Conservation (phyloP, 495 filamentous ascomycete genomes). For the Neurospora sp. region DNA sequence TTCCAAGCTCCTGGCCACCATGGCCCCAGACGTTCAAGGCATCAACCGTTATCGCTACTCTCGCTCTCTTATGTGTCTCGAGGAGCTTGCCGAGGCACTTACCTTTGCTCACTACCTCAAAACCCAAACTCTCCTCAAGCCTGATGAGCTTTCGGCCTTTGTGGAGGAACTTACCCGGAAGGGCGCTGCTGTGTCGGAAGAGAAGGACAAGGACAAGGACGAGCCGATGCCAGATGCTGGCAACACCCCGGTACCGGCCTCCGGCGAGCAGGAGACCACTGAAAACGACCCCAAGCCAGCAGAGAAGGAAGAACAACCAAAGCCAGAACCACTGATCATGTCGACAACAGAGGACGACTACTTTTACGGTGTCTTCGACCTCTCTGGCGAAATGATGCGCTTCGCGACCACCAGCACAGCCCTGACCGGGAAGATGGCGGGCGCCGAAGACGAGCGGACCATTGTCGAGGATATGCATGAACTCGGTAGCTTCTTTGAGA, state of each 20-base stretch:
- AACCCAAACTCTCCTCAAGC: conserved; percentile 61
- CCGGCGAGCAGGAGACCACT: background rate
- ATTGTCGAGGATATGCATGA: conserved; percentile 67
- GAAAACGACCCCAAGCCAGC: background rate
- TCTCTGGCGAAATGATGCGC: conserved; percentile 91
- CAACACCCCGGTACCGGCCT: background rate
- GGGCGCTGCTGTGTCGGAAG: conserved; percentile 1
- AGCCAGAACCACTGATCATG: conserved; percentile 34
- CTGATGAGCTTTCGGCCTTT: conserved; percentile 41
- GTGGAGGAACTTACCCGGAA: conserved; percentile 29
- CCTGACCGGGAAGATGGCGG: conserved; percentile 47
- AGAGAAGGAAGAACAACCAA: background rate
- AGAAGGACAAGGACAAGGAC: conserved; percentile 10
- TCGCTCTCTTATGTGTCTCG: conserved; percentile 73
- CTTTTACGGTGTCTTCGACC: conserved; percentile 81
- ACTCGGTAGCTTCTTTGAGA: conserved; percentile 64
- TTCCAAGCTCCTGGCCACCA: conserved; percentile 48
- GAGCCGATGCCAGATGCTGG: conserved; percentile 15
- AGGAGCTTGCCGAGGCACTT: conserved; percentile 86
- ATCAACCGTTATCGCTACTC: conserved; percentile 82
- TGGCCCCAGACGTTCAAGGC: conserved; percentile 62
- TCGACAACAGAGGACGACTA: conserved; percentile 73
- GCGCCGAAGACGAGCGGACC: conserved; percentile 26
- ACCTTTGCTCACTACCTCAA: conserved; percentile 79
- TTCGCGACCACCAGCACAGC: conserved; percentile 80